Evolutionary conservation across 1,284 basidiomycete genomes (phyloP).

Genomic region (Leccinum solheimii): DNA sequence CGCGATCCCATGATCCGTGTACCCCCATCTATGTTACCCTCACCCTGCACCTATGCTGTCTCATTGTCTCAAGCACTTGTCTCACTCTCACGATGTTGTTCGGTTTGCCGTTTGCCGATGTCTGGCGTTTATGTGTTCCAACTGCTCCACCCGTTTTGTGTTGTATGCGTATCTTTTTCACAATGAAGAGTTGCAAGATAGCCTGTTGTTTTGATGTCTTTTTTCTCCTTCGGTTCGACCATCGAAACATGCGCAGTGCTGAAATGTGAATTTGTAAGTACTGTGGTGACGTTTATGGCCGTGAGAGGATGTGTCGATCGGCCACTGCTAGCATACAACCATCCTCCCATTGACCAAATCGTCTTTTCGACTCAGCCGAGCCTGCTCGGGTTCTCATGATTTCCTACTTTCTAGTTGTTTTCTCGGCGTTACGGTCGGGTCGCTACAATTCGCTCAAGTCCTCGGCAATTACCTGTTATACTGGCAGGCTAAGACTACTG

Average conservation of each 20-base stretch:
- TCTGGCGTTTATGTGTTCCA: background rate
- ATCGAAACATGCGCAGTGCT: background rate
- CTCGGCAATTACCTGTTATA: background rate
- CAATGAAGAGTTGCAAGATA: background rate
- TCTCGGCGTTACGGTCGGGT: background rate
- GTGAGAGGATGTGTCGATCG: background rate
- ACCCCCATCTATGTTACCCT: conserved; percentile 11
- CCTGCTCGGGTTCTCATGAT: background rate
- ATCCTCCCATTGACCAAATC: background rate
- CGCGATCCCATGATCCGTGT: background rate
- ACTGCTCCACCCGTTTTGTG: background rate
- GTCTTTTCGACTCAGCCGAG: background rate
- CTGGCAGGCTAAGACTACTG: too few species aligned
- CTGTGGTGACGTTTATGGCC: background rate
- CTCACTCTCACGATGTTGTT: background rate
- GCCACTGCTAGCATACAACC: background rate
- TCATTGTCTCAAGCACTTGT: background rate
- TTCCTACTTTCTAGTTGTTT: background rate
- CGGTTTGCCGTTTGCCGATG: background rate
- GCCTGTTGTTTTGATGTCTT: background rate
- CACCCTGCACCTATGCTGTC: conserved; percentile 9
- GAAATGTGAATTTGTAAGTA: too few species aligned
- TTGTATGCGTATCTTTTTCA: background rate
- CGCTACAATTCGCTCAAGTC: background rate
- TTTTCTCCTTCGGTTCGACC: background rate